Percentiles rank a stretch among this genome's conserved stretches.
Evolutionary conservation across 805 yeast genomes (phyloP).

Genomic region (Cyberlindnera bimundalis): DNA sequence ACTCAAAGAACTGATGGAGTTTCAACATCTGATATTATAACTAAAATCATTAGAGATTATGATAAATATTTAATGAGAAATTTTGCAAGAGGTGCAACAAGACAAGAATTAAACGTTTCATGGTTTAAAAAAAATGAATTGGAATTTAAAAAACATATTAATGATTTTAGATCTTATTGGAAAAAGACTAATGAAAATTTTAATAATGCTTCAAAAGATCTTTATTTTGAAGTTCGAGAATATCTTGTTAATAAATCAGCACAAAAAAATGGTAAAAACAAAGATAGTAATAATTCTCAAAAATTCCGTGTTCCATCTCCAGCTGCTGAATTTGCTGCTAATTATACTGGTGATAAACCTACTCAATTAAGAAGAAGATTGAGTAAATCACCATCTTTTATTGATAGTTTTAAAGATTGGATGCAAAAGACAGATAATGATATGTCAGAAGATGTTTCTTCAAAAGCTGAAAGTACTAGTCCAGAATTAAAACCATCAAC

Average conservation of each 20-base stretch:
- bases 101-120: constrained; percentile 93
- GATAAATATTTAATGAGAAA: constrained; percentile 96
- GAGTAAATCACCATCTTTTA: constrained; percentile 25
- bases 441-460: constrained; percentile 10
- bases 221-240: constrained; percentile 82
- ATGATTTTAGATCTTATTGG: constrained; percentile 84
- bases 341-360: constrained; percentile 55
- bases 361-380: constrained; percentile 11
- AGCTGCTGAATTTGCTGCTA: constrained; percentile 41
- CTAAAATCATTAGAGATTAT: constrained; percentile 91
- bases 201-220: constrained; percentile 73
- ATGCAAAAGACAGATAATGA: constrained; percentile 30
- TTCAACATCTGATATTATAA: constrained; percentile 92
- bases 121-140: constrained; percentile 97
- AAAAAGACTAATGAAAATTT: constrained; percentile 65
- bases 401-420: constrained; percentile 33
- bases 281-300: constrained; percentile 18
- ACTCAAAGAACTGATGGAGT: constrained; percentile 97
- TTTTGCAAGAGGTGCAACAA: constrained; percentile 95
- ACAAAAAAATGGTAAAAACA: constrained; percentile 17
- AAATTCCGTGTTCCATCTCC: constrained; percentile 10
- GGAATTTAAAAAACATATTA: constrained; percentile 87
- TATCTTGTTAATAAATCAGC: constrained; percentile 49
- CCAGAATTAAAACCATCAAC: constrained; percentile 13
- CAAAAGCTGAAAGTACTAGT: constrained; percentile 11